phyloP scores from a whole-genome alignment of 768 basidiomycete genomes.

The Agrocybe praecox region DNA sequence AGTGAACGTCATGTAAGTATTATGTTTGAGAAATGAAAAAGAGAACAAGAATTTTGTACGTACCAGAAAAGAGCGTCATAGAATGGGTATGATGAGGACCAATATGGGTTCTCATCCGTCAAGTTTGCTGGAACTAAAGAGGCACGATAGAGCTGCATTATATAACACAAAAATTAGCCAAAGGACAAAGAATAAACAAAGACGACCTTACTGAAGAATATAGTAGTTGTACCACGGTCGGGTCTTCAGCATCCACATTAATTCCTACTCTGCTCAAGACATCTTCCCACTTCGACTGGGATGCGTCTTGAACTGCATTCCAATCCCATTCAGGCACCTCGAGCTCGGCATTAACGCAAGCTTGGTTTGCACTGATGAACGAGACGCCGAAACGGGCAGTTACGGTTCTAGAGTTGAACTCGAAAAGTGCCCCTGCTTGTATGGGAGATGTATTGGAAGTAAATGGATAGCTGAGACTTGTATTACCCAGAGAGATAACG shows the following conservation, averaged over 20 bases:
- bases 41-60: slow-evolving; percentile 4
- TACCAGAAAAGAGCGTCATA: slow-evolving; percentile 56
- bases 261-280: slow-evolving; percentile 39
- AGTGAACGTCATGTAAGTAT: neutral
- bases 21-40: neutral
- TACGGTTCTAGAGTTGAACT: slow-evolving; percentile 38
- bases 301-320: slow-evolving; percentile 39
- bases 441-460: slow-evolving; percentile 36
- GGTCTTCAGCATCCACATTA: slow-evolving; percentile 37
- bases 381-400: slow-evolving; percentile 62
- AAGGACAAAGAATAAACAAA: neutral
- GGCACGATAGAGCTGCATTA: slow-evolving; percentile 45
- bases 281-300: slow-evolving; percentile 43
- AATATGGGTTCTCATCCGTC: slow-evolving; percentile 54
- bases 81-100: slow-evolving; percentile 47
- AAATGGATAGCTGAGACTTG: slow-evolving; percentile 38
- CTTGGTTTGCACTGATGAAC: slow-evolving; percentile 52
- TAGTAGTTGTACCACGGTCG: slow-evolving; percentile 43
- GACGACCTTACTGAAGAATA: slow-evolving; percentile 44
- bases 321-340: slow-evolving; percentile 55
- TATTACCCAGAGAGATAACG: slow-evolving; percentile 32
- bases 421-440: slow-evolving; percentile 48
- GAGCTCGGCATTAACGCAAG: slow-evolving; percentile 57
- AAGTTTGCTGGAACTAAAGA: slow-evolving; percentile 54
- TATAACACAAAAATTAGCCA: neutral